These are phyloP conservation scores for Pseudozyma pruni DNA, from an alignment of 1,284 basidiomycete genomes.

Conservation along the genomic window DNA sequence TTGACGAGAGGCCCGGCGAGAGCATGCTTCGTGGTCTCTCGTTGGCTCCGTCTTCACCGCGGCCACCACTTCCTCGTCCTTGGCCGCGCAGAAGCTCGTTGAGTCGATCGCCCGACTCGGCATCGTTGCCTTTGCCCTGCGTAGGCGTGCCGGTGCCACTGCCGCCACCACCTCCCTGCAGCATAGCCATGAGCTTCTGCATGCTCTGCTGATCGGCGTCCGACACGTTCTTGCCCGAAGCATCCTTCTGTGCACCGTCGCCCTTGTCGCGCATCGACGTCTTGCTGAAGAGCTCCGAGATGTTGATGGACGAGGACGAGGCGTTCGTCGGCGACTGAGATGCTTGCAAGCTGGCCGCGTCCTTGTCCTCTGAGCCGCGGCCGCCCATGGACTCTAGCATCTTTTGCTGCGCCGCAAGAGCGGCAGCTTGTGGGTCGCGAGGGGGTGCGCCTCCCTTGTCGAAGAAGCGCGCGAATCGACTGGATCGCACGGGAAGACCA, in stretches of 20 bases:
- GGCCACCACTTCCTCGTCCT: slow-evolving; percentile 7
- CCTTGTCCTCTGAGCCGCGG: slow-evolving; percentile 10
- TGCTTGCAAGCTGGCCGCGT: slow-evolving; percentile 11
- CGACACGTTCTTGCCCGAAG: slow-evolving; percentile 40
- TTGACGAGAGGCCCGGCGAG: slow-evolving; percentile 25
- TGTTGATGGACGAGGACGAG: slow-evolving; percentile 43
- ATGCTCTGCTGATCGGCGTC: slow-evolving; percentile 64
- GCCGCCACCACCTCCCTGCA: slow-evolving; percentile 50
- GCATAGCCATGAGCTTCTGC: slow-evolving; percentile 67
- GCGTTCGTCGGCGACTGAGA: slow-evolving; percentile 31
- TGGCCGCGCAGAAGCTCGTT: slow-evolving; percentile 31
- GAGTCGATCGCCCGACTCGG: slow-evolving; percentile 26
- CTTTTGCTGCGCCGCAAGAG: slow-evolving; percentile 57
- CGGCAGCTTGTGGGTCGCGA: slow-evolving; percentile 55
- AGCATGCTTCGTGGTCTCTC: slow-evolving; percentile 32
- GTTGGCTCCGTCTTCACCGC: slow-evolving; percentile 17
- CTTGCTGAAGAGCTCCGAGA: slow-evolving; percentile 48
- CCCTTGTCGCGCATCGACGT: slow-evolving; percentile 29
- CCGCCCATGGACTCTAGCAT: slow-evolving; percentile 44
- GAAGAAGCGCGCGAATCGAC: slow-evolving; percentile 67
- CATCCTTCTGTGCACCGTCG: slow-evolving; percentile 24
- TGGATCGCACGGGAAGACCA: slow-evolving; percentile 59
- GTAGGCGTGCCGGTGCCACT: slow-evolving; percentile 26
- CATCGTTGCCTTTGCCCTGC: slow-evolving; percentile 11
- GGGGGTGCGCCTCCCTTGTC: slow-evolving; percentile 43